phyloP scores from a whole-genome alignment of 73 alveolate species.

The Durusdinium trenchii region DNA sequence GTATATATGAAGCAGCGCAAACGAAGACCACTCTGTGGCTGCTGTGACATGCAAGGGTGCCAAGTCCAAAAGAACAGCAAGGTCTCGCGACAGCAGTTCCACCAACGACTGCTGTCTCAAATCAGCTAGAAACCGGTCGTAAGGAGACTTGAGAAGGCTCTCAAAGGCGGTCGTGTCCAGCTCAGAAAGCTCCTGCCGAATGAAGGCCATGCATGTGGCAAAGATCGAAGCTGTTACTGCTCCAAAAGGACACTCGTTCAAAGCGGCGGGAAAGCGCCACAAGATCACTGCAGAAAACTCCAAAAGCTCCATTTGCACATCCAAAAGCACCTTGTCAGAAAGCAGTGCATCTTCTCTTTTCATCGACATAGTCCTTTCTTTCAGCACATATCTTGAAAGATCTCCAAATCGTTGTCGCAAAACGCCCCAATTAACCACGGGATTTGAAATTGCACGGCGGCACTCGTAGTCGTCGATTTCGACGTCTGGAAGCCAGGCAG shows the following conservation, averaged over 20 bases:
- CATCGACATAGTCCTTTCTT: conserved; percentile 36
- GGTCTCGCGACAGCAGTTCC: conserved; percentile 67
- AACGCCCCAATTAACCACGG: conserved; percentile 59
- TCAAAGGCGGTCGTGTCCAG: no score
- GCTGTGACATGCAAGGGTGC: conserved; percentile 75
- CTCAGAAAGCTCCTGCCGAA: neutral
- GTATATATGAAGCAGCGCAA: conserved; percentile 62
- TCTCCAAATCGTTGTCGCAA: conserved; percentile 68
- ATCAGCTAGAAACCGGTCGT: conserved; percentile 30
- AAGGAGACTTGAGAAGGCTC: conserved; percentile 51
- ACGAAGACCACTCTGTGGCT: conserved; percentile 75
- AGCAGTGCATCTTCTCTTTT: neutral
- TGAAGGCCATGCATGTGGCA: conserved; percentile 75
- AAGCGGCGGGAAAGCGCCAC: conserved; percentile 74
- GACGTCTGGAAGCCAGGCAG: conserved; percentile 60
- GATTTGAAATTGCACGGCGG: conserved; percentile 13
- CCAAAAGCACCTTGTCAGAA: neutral
- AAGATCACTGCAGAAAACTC: conserved; percentile 72
- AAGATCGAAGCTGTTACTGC: conserved; percentile 78
- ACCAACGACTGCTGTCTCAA: conserved; percentile 1
- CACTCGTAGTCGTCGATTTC: conserved; percentile 93
- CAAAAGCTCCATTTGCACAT: conserved; percentile 62
- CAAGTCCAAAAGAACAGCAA: conserved; percentile 79
- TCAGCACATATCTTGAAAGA: conserved; percentile 26
- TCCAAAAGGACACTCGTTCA: conserved; percentile 86